Percentiles rank a stretch among this genome's conserved stretches.
These are phyloP conservation scores for Marasmius sp. DNA, from an alignment of 1,284 basidiomycete genomes.

Conservation along the genomic window DNA sequence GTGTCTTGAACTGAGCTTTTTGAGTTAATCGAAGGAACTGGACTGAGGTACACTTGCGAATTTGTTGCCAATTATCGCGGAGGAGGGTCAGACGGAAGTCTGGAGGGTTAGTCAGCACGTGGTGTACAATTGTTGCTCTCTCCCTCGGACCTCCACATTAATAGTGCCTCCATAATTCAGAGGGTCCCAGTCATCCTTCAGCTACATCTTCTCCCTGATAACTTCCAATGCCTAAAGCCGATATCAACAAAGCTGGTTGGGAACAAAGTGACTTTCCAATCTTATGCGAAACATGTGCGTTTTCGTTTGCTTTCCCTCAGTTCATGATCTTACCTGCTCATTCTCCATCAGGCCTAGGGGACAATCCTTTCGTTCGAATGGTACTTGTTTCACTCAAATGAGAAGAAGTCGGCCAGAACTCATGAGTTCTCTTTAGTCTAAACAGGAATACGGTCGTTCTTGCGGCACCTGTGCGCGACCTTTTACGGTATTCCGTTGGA, in stretches of 20 bases:
- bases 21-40: no score
- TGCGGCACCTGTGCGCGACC: conserved; percentile 95
- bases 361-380: conserved; percentile 90
- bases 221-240: conserved; percentile 64
- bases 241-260: conserved; percentile 90
- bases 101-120: no score
- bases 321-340: conserved; percentile 4
- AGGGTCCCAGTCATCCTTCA: no score
- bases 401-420: background rate
- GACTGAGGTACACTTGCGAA: no score
- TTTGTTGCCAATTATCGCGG: no score
- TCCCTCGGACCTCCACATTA: no score
- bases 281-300: conserved; percentile 88
- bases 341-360: conserved; percentile 66
- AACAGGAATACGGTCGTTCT: conserved; percentile 93
- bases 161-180: no score
- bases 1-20: no score
- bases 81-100: no score
- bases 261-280: conserved; percentile 90
- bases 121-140: no score
- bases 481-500: conserved; percentile 98
- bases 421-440: conserved; percentile 60
- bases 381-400: conserved; percentile 38
- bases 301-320: background rate
- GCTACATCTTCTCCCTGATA: background rate